Percentiles rank a stretch among this genome's conserved stretches.
Evolutionary conservation across 306 rosid species (phyloP).

Genomic region (Crataegus laevigata): DNA sequence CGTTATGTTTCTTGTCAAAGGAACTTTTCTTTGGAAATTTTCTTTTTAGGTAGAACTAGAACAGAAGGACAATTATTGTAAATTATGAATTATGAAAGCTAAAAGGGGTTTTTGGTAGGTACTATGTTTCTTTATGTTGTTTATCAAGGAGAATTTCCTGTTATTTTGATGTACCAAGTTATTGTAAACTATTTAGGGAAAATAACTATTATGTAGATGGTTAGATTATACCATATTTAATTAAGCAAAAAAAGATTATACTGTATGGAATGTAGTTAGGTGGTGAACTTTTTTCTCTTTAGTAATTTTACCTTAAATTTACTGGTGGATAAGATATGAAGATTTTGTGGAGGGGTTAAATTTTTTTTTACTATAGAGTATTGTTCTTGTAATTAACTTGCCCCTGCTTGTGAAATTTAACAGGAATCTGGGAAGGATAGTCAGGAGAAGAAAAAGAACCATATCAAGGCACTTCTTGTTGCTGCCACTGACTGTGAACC

Average conservation of each 20-base stretch:
- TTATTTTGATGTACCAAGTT: not conserved
- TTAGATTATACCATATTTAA: not conserved
- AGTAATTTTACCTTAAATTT: not conserved
- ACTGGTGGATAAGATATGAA: not conserved
- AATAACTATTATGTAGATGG: not conserved
- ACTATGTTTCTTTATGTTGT: not conserved
- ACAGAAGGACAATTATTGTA: not conserved
- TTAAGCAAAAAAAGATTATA: not conserved
- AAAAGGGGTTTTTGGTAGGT: not conserved
- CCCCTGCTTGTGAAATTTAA: conserved; percentile 13
- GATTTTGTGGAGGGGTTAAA: not conserved
- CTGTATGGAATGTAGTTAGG: not conserved
- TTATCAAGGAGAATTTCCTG: not conserved
- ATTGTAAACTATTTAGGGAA: not conserved
- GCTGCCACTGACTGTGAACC: conserved; percentile 96
- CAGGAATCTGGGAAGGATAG: conserved; percentile 97
- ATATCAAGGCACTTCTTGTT: conserved; percentile 77
- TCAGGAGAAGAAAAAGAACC: conserved; percentile 87
- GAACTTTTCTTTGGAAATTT: not conserved
- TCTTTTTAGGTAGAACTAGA: not conserved
- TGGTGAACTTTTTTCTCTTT: not conserved
- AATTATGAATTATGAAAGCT: not conserved
- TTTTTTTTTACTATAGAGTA: not conserved
- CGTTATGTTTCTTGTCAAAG: not conserved
- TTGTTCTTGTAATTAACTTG: not conserved